Evolutionary conservation across 2,329 filamentous ascomycete species (phyloP).

Genomic region (Cytospora piceae): DNA sequence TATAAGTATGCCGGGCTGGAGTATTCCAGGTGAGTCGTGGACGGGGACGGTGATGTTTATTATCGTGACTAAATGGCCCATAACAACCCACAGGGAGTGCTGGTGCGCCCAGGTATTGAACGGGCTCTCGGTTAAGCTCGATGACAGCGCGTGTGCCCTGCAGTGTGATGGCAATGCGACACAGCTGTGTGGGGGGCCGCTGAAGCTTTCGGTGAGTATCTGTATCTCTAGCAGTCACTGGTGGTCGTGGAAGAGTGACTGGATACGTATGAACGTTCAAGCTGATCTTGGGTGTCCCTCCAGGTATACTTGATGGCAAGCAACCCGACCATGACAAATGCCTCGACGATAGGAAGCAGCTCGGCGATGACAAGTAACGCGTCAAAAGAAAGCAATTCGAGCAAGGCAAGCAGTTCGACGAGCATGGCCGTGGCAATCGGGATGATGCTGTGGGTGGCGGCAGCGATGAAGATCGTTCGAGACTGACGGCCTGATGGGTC

Average conservation of each 20-base stretch:
- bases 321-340: neutral
- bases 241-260: neutral
- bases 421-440: neutral
- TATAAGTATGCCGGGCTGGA: slow-evolving; percentile 59
- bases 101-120: slow-evolving; percentile 60
- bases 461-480: neutral
- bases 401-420: neutral
- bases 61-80: neutral
- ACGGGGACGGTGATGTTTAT: too few relatives aligned
- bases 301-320: neutral
- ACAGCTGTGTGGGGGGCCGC: slow-evolving; percentile 57
- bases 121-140: slow-evolving; percentile 48
- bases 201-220: slow-evolving; percentile 50
- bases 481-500: neutral
- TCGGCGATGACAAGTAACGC: neutral
- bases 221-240: neutral
- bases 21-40: slow-evolving; percentile 48
- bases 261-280: neutral
- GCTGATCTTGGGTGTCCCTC: neutral
- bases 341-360: neutral
- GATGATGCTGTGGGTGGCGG: neutral
- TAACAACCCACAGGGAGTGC: slow-evolving; percentile 52
- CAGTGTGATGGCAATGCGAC: slow-evolving; percentile 57
- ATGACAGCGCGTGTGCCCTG: slow-evolving; percentile 53
- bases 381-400: neutral